These are phyloP conservation scores for Leccinum longicurvipes DNA, from an alignment of 768 basidiomycete species.

Conservation along the genomic window DNA sequence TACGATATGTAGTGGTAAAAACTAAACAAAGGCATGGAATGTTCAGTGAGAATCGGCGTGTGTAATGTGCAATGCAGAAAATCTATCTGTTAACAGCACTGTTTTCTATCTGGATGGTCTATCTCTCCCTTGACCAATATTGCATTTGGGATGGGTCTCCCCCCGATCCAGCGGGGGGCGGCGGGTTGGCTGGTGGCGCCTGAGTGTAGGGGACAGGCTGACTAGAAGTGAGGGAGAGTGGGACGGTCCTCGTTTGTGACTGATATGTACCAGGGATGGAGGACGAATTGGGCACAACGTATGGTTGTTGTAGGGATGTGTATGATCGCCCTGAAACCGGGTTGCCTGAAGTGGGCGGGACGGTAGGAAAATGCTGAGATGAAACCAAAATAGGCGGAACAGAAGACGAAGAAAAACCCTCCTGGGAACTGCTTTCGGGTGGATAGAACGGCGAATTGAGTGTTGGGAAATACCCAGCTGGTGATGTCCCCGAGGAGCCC, in stretches of 20 bases:
- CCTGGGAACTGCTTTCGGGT: conserved; percentile 31
- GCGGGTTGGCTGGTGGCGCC: conserved; percentile 16
- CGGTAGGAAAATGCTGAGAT: conserved; percentile 29
- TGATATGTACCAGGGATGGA: conserved; percentile 23
- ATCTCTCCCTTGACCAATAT: conserved; percentile 28
- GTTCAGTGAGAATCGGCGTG: conserved; percentile 2
- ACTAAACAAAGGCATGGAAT: not conserved
- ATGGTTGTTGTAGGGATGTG: conserved; percentile 27
- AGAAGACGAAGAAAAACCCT: conserved; percentile 30
- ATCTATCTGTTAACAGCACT: conserved; percentile 8
- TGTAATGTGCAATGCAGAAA: conserved; percentile 14
- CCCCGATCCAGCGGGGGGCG: conserved; percentile 29
- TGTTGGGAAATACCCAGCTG: conserved; percentile 45
- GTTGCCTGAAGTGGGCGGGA: conserved; percentile 19
- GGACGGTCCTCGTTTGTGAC: conserved; percentile 21
- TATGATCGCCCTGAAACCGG: conserved; percentile 26
- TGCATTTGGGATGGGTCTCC: conserved; percentile 24
- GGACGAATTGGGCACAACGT: conserved; percentile 14
- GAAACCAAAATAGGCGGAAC: conserved; percentile 31
- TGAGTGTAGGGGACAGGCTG: conserved; percentile 29
- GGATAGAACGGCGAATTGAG: conserved; percentile 60
- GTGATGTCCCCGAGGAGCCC: conserved; percentile 18
- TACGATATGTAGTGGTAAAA: conserved; percentile 10
- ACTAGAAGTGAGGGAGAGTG: conserved; percentile 15
- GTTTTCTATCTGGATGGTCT: conserved; percentile 7